phyloP scores from a whole-genome alignment of 2,329 filamentous ascomycete species.

The Talaromyces sp. region DNA sequence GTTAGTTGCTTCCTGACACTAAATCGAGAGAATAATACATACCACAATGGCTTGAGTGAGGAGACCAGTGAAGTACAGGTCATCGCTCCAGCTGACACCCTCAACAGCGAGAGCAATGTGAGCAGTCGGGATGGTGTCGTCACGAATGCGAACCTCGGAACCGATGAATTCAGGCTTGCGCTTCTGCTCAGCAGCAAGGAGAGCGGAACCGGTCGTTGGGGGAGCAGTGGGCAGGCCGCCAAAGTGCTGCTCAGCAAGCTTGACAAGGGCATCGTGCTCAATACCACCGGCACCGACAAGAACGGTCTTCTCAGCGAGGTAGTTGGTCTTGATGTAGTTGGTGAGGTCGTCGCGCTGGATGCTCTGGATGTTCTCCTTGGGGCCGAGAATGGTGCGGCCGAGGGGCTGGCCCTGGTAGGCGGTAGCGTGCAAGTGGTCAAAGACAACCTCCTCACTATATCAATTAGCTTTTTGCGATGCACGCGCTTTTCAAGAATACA shows the following conservation, averaged over 20 bases:
- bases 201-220: conserved; percentile 67
- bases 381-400: conserved; percentile 94
- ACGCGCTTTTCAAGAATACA: not conserved
- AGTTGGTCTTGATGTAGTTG: conserved; percentile 99
- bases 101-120: conserved; percentile 98
- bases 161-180: conserved; percentile 91
- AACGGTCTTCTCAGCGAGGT: conserved; percentile 99
- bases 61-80: conserved; percentile 97
- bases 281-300: conserved; percentile 92
- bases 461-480: not conserved
- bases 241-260: conserved; percentile 96
- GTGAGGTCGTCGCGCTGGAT: conserved; percentile 86
- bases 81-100: conserved; percentile 99
- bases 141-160: conserved; percentile 90
- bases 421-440: conserved; percentile 97
- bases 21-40: not conserved
- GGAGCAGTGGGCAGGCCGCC: conserved; percentile 69
- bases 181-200: conserved; percentile 69
- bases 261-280: conserved; percentile 88
- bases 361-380: conserved; percentile 95
- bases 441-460: conserved; percentile 97
- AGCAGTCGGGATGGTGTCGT: conserved; percentile 92
- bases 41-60: conserved; percentile 92
- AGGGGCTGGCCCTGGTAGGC: conserved; percentile 95
- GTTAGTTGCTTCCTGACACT: not conserved